A percentile compares a stretch with the other conserved stretches of the same genome.
Conservation (phyloP, 2,329 filamentous ascomycete species). For the Colletotrichum trifolii region DNA sequence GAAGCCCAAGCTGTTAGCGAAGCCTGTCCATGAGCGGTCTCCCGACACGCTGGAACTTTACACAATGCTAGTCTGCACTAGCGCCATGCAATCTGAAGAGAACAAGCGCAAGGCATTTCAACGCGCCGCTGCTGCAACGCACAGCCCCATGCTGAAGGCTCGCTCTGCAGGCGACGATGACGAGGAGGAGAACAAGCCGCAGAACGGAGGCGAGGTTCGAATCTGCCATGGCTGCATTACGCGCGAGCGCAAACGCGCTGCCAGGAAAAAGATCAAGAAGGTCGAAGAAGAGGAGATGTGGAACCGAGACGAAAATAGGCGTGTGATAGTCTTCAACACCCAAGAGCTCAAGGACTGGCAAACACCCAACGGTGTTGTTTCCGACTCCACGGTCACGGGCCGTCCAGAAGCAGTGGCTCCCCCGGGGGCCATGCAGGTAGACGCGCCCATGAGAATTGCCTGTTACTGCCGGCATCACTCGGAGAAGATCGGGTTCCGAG, state of each 20-base stretch:
- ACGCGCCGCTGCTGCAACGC: conserved; percentile 59
- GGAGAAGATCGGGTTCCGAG: conserved; percentile 90
- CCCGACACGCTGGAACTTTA: conserved; percentile 83
- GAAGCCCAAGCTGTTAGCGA: conserved; percentile 90
- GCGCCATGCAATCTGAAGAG: conserved; percentile 82
- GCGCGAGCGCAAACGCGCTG: conserved; percentile 89
- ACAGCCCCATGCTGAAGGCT: conserved; percentile 42
- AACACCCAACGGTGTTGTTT: conserved; percentile 48
- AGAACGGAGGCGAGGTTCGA: conserved; percentile 91
- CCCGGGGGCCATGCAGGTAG: conserved; percentile 76
- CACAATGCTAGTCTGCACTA: conserved; percentile 89
- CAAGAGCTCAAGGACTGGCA: conserved; percentile 88
- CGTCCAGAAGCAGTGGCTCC: conserved; percentile 58
- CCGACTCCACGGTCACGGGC: conserved; percentile 55
- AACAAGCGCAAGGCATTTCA: conserved; percentile 75
- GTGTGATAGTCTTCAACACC: conserved; percentile 92
- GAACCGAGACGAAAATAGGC: conserved; percentile 80
- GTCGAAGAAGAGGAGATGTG: conserved; percentile 92
- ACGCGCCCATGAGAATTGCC: conserved; percentile 93
- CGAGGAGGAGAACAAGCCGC: conserved; percentile 76
- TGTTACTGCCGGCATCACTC: conserved; percentile 97
- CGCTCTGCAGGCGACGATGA: conserved; percentile 55
- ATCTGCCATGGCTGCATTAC: conserved; percentile 94
- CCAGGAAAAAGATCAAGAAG: conserved; percentile 92
- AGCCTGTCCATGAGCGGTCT: conserved; percentile 71